A percentile compares a stretch with the other conserved stretches of the same genome.
phyloP scores from a whole-genome alignment of 441 rosid genomes.

The Gossypium aridum region DNA sequence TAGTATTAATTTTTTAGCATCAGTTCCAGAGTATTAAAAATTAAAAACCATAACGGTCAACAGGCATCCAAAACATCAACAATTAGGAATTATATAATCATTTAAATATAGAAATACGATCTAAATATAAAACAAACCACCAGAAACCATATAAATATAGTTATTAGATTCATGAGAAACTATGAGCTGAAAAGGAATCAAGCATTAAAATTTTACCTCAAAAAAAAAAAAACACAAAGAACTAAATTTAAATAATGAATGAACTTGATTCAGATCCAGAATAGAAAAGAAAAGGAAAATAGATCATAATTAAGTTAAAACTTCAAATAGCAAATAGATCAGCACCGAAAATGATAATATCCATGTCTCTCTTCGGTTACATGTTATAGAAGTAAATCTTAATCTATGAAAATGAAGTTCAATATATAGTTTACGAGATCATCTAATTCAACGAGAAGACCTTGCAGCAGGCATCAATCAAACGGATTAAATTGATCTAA shows the following conservation, averaged over 20 bases:
- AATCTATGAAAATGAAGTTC: neutral
- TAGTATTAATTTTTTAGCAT: neutral
- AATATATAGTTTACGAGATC: neutral
- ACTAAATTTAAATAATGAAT: too few relatives aligned
- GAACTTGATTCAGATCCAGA: slow-evolving; percentile 4
- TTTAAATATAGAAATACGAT: neutral
- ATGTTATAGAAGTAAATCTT: neutral
- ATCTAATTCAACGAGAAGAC: neutral
- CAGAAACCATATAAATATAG: neutral
- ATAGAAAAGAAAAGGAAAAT: neutral
- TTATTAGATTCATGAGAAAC: neutral
- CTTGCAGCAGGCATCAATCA: slow-evolving; percentile 4
- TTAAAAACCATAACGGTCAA: neutral
- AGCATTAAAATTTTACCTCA: neutral
- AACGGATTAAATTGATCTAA: neutral
- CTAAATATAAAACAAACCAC: neutral
- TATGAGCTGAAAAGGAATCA: neutral
- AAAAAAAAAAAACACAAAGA: neutral
- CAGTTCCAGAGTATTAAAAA: neutral
- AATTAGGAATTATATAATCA: neutral
- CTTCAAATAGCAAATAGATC: neutral
- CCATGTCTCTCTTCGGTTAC: neutral
- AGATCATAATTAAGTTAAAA: neutral
- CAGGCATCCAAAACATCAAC: neutral
- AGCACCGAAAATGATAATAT: neutral